A percentile compares a stretch with the other conserved stretches of the same genome.
Evolutionary conservation across 2,329 filamentous ascomycete genomes (phyloP).

Genomic region (Monosporascus sp.): DNA sequence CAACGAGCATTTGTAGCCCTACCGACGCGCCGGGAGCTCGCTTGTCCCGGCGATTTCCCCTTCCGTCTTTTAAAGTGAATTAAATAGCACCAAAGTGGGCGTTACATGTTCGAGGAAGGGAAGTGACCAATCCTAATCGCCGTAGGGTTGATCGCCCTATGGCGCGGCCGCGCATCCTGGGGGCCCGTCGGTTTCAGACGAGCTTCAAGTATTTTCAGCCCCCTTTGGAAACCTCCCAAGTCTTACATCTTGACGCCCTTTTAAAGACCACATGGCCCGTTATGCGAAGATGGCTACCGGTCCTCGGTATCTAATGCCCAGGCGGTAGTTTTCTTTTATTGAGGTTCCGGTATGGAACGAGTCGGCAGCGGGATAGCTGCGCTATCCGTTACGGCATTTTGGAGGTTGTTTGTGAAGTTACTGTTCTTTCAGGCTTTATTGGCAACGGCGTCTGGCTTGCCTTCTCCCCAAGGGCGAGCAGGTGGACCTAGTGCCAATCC

Average conservation of each 20-base stretch:
- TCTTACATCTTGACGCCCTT: background rate
- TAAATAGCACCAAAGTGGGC: background rate
- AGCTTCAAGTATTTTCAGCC: background rate
- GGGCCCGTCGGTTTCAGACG: background rate
- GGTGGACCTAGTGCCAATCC: slow-evolving; percentile 7
- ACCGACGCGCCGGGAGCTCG: no score
- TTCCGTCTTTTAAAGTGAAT: background rate
- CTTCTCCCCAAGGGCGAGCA: slow-evolving; percentile 10
- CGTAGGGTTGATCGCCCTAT: background rate
- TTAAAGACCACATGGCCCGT: background rate
- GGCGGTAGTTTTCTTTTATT: background rate
- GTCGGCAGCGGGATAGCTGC: slow-evolving; percentile 6
- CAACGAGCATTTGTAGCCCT: no score
- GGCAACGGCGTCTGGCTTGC: slow-evolving; percentile 12
- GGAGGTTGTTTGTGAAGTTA: slow-evolving; percentile 5
- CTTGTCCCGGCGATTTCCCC: background rate
- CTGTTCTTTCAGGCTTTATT: slow-evolving; percentile 1
- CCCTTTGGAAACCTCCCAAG: background rate
- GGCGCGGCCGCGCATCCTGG: background rate
- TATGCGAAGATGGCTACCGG: background rate
- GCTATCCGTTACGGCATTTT: slow-evolving; percentile 3
- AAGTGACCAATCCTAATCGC: background rate
- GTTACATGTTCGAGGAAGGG: background rate
- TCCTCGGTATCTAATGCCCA: background rate
- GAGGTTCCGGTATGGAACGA: background rate